Evolutionary conservation across 257 asterid genomes (phyloP).

Genomic region (Paraleonurus japonicus): DNA sequence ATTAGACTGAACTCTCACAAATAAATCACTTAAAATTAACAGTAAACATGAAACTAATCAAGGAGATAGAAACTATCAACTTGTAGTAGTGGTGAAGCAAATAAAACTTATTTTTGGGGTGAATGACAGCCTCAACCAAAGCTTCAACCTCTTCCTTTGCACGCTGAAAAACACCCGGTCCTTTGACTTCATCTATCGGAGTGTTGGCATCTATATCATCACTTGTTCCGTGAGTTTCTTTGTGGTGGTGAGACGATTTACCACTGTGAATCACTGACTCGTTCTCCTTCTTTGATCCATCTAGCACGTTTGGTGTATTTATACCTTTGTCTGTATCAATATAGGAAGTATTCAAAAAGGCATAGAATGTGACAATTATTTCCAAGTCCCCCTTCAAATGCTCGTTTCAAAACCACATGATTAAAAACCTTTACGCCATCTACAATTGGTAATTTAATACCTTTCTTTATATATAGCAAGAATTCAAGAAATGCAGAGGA

Average conservation of each 20-base stretch:
- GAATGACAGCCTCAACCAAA: slow-evolving; percentile 42
- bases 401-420: not conserved
- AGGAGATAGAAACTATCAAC: no score
- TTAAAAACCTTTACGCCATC: not conserved
- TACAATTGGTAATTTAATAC: not conserved
- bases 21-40: no score
- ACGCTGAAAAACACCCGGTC: slow-evolving; percentile 65
- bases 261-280: slow-evolving; percentile 28
- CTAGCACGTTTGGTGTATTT: slow-evolving; percentile 33
- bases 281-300: slow-evolving; percentile 39
- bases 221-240: slow-evolving; percentile 86
- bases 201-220: slow-evolving; percentile 64
- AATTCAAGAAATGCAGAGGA: not conserved
- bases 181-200: slow-evolving; percentile 65
- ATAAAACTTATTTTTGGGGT: slow-evolving; percentile 47
- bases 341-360: slow-evolving; percentile 4
- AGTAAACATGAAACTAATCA: no score
- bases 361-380: not conserved
- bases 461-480: not conserved
- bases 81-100: not conserved
- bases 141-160: slow-evolving; percentile 92
- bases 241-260: slow-evolving; percentile 39
- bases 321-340: slow-evolving; percentile 34
- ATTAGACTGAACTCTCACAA: not conserved
- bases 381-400: not conserved